phyloP scores from a whole-genome alignment of 768 basidiomycete species.

The Paxillus rubicundulus region DNA sequence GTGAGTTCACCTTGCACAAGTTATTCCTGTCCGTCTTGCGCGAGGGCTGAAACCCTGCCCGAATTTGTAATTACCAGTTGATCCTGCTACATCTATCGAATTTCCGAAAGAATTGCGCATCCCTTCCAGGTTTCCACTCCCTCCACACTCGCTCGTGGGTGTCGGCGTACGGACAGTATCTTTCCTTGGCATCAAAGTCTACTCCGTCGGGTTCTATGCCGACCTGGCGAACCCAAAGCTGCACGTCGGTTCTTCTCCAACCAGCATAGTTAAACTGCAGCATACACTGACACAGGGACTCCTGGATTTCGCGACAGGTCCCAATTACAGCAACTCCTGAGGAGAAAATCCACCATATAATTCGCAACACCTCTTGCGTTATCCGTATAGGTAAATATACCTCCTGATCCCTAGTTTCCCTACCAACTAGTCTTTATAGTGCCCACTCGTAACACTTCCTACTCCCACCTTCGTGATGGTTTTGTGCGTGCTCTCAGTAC shows the following conservation, averaged over 20 bases:
- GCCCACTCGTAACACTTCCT: slow-evolving; percentile 76
- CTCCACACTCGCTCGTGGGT: slow-evolving; percentile 71
- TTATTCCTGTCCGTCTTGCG: background rate
- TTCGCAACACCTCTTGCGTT: slow-evolving; percentile 66
- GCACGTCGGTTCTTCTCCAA: slow-evolving; percentile 39
- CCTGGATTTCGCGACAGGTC: slow-evolving; percentile 38
- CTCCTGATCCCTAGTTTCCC: background rate
- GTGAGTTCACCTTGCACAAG: slow-evolving; percentile 4
- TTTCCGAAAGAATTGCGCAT: slow-evolving; percentile 68
- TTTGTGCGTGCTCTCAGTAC: slow-evolving; percentile 72
- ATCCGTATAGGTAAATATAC: slow-evolving; percentile 63
- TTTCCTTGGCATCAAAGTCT: slow-evolving; percentile 84
- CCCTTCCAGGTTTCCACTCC: slow-evolving; percentile 59
- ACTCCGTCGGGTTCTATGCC: slow-evolving; percentile 88
- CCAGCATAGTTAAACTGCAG: background rate
- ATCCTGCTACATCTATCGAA: slow-evolving; percentile 69
- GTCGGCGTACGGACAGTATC: slow-evolving; percentile 87
- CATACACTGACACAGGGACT: slow-evolving; percentile 1
- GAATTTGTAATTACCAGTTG: slow-evolving; percentile 41
- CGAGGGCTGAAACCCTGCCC: background rate
- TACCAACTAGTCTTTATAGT: slow-evolving; percentile 40
- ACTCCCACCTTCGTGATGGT: slow-evolving; percentile 78
- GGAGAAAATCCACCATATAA: slow-evolving; percentile 67
- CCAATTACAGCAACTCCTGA: slow-evolving; percentile 54
- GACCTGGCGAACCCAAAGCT: slow-evolving; percentile 68